These are phyloP conservation scores for Plasmodium gonderi DNA, from an alignment of 169 alveolate species.

Conservation along the genomic window DNA sequence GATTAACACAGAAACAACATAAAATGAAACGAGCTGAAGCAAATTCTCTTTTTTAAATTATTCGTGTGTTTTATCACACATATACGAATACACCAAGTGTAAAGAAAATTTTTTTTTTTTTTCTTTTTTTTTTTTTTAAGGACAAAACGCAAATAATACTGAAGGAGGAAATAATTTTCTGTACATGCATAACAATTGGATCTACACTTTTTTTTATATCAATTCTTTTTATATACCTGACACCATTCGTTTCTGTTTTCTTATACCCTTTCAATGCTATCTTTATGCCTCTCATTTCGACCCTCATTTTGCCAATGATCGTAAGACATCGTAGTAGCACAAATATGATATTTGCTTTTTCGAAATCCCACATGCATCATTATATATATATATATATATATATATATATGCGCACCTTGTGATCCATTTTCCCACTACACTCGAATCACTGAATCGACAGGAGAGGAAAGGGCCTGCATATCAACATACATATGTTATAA, in stretches of 20 bases:
- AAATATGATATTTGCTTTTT: not conserved
- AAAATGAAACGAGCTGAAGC: not conserved
- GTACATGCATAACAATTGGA: constrained; percentile 14
- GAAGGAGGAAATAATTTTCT: constrained; percentile 48
- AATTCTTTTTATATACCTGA: constrained; percentile 28
- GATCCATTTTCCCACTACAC: not conserved
- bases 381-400: too few species aligned
- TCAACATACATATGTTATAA: not conserved
- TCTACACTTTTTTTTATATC: constrained; percentile 28
- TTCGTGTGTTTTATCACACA: not conserved
- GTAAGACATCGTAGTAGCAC: not conserved
- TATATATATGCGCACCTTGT: not conserved
- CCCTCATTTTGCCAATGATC: constrained; percentile 30
- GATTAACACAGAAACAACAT: not conserved
- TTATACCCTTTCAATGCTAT: constrained; percentile 46
- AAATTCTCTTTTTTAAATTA: not conserved
- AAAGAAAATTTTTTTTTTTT: not conserved
- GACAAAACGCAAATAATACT: constrained; percentile 11
- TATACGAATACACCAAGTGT: not conserved
- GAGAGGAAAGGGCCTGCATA: not conserved
- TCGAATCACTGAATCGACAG: not conserved
- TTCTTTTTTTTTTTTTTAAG: not conserved
- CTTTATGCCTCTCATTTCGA: constrained; percentile 59
- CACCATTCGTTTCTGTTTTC: constrained; percentile 26
- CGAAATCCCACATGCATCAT: not conserved